These are phyloP conservation scores for Eucalyptus cladocalyx DNA, from an alignment of 345 rosid species.

Conservation along the genomic window DNA sequence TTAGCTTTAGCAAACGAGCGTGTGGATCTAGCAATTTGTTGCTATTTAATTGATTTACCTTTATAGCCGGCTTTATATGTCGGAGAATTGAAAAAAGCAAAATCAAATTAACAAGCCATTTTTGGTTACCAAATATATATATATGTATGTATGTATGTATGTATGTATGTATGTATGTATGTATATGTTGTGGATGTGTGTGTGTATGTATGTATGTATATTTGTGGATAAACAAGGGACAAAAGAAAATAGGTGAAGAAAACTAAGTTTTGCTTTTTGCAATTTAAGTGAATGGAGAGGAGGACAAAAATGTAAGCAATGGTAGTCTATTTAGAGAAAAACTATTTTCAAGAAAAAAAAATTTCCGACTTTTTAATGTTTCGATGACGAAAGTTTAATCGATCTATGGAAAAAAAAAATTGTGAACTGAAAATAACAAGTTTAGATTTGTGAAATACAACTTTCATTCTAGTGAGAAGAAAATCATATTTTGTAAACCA, in stretches of 20 bases:
- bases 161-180: too few relatives aligned
- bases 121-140: background rate
- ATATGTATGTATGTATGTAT: too few relatives aligned
- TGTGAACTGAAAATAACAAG: too few relatives aligned
- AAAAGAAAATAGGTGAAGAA: background rate
- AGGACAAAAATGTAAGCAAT: background rate
- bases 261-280: background rate
- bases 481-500: too few relatives aligned
- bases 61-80: background rate
- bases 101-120: background rate
- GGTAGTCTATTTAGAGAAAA: too few relatives aligned
- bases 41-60: background rate
- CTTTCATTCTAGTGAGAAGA: too few relatives aligned
- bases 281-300: background rate
- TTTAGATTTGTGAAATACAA: too few relatives aligned
- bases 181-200: fast-evolving
- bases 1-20: background rate
- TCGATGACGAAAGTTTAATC: too few relatives aligned
- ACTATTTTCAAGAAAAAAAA: too few relatives aligned
- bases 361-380: too few relatives aligned
- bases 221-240: background rate
- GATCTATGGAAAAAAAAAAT: too few relatives aligned
- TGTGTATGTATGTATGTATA: fast-evolving
- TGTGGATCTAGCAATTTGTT: background rate
- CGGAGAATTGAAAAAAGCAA: background rate